Conservation (phyloP, 441 rosid genomes). For the Erodium moschatum region DNA sequence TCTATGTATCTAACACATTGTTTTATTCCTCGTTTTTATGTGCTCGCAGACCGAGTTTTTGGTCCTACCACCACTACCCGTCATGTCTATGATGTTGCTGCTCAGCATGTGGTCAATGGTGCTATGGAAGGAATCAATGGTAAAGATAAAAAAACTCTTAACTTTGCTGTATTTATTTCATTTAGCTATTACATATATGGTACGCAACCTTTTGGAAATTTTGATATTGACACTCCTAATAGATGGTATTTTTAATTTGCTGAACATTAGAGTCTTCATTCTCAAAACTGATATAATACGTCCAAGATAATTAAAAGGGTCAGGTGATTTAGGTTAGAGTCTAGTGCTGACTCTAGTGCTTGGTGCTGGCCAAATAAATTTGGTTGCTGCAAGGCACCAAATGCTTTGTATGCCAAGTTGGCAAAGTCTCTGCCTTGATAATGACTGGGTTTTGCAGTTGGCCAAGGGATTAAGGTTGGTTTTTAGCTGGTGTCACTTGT, state of each 20-base stretch:
- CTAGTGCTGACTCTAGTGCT: not conserved
- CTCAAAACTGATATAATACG: not conserved
- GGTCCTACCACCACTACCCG: constrained; percentile 99
- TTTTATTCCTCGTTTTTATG: constrained; percentile 21
- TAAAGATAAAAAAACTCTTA: constrained; percentile 28
- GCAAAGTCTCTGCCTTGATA: not conserved
- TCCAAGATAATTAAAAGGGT: not conserved
- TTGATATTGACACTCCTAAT: not conserved
- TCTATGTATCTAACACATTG: constrained; percentile 3
- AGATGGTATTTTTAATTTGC: too few relatives aligned
- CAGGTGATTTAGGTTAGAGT: not conserved
- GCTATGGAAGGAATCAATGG: constrained; percentile 98
- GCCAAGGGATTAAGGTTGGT: constrained; percentile 5
- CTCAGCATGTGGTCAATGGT: constrained; percentile 89
- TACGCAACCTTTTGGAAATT: not conserved
- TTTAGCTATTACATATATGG: not conserved
- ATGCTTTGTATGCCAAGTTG: not conserved
- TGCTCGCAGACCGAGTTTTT: constrained; percentile 74
- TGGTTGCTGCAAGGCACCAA: not conserved
- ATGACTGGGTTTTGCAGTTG: not conserved
- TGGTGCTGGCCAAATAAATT: not conserved
- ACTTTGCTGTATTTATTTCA: constrained; percentile 15
- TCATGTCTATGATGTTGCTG: constrained; percentile 93
- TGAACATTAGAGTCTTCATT: too few relatives aligned
- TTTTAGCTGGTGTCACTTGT: not conserved